Evolutionary conservation across 2,329 filamentous ascomycete species (phyloP).

Genomic region (Alternaria angustiovoidea): DNA sequence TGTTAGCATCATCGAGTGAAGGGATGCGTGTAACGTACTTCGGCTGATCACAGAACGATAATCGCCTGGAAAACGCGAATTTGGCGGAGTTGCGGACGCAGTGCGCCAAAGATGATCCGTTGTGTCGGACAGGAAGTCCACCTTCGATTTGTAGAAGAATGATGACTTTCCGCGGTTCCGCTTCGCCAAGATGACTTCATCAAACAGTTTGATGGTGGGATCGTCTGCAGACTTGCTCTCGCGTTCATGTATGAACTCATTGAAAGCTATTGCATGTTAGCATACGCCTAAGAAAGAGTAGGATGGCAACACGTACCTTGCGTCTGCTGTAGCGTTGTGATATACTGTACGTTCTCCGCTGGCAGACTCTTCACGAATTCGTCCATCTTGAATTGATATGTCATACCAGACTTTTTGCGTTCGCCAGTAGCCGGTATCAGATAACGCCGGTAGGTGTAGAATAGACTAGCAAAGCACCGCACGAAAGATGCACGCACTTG

Average conservation of each 20-base stretch:
- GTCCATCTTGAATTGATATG: slow-evolving; percentile 72
- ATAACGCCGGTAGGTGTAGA: slow-evolving; percentile 74
- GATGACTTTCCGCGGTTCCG: slow-evolving; percentile 71
- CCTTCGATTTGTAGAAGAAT: slow-evolving; percentile 67
- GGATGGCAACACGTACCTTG: slow-evolving; percentile 57
- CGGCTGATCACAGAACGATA: slow-evolving; percentile 60
- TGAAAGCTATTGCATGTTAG: slow-evolving; percentile 64
- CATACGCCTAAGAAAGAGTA: background rate
- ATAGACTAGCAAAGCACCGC: slow-evolving; percentile 71
- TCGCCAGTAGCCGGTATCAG: slow-evolving; percentile 66
- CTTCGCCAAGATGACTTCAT: slow-evolving; percentile 85
- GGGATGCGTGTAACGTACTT: slow-evolving; percentile 47
- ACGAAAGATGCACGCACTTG: slow-evolving; percentile 74
- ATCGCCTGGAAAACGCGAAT: slow-evolving; percentile 63
- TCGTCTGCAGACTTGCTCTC: slow-evolving; percentile 71
- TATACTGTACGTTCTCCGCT: slow-evolving; percentile 70
- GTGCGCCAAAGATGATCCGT: slow-evolving; percentile 82
- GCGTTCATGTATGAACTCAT: slow-evolving; percentile 85
- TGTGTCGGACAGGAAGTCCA: slow-evolving; percentile 73
- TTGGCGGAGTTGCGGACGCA: slow-evolving; percentile 65
- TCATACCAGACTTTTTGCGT: slow-evolving; percentile 68
- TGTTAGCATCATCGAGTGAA: slow-evolving; percentile 50
- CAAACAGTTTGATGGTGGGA: slow-evolving; percentile 76
- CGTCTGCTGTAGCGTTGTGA: slow-evolving; percentile 69
- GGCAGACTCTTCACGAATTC: slow-evolving; percentile 71